Conservation (phyloP, 1,284 basidiomycete species). For the Ceratobasidium theobromae region DNA sequence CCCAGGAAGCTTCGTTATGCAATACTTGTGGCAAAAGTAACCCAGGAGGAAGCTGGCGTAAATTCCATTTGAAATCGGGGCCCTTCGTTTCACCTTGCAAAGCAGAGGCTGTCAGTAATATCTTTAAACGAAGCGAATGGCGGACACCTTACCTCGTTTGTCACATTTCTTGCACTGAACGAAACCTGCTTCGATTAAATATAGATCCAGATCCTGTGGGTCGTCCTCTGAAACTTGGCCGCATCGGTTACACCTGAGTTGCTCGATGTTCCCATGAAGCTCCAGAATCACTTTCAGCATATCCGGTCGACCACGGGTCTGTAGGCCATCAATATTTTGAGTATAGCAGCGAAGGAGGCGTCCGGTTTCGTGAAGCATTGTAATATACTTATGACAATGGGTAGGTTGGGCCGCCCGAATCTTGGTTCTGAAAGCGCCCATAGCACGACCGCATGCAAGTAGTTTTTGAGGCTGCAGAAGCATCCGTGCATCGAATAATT, state of each 20-base stretch:
- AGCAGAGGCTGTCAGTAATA: neutral
- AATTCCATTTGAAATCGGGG: neutral
- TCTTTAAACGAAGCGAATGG: too few relatives aligned
- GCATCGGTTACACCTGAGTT: neutral
- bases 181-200: neutral
- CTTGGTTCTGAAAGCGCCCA: neutral
- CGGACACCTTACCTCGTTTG: neutral
- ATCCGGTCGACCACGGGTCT: neutral
- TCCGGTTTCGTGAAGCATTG: neutral
- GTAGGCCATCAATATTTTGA: slow-evolving; percentile 8
- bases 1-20: neutral
- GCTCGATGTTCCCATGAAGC: neutral
- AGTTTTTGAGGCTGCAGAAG: neutral
- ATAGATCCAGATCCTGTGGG: neutral
- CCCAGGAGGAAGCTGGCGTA: neutral
- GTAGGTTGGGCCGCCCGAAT: neutral
- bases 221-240: neutral
- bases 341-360: slow-evolving; percentile 13
- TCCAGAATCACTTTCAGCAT: neutral
- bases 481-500: neutral
- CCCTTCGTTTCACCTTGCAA: neutral
- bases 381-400: neutral
- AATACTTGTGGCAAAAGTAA: neutral
- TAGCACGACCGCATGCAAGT: neutral
- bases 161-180: neutral